Base-by-base conservation (phyloP, 2,329 filamentous ascomycete species). In the Podosphaera xanthii region DNA sequence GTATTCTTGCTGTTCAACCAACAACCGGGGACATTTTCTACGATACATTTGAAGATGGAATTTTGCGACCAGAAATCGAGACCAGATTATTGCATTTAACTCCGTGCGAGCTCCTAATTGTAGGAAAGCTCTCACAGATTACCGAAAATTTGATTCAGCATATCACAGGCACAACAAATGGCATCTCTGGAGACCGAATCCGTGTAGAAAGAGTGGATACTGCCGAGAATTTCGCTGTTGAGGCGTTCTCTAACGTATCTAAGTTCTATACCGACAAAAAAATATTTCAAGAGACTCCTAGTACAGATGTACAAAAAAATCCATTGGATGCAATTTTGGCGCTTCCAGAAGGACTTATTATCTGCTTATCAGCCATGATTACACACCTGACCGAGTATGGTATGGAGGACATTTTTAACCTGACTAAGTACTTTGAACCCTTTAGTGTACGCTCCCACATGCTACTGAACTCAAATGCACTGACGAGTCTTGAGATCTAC, bases 341-440 rank as follows among this genome's bases (percentile, higher is more conserved):
- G 62, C 77, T 98, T 10, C 85, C 91, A 0, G 87, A 94, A 65
- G 77, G 85, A 50, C 87, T 95, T 44, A 95, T 86, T 0, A 82
- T 95, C 48, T 98, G 92, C 70, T 77, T 98, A 12, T 96, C 92
- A 3, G 86, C 90, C 9, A 96, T 98, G 90, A 97, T 98, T 65
- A 87, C 79, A 1, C 90, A 98, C 67, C 75, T 98, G 65, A 83
- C 82, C 22, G 90, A 95, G 63, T 98, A 96, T 69, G 89, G 89
- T 0, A 76, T 98, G 30, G 86, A 97, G 70, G 89, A 97, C 73
- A 87, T 98, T 58, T 95, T 98, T 65, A 86, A 95, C 67, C 74
- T 98, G 50, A 97, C 92, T 1, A 95, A 94, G 66, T 95, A 97
- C 72, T 98, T 98, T 67, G 85, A 95, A 65, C 88, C 89, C 1